phyloP scores from a whole-genome alignment of 495 filamentous ascomycete genomes.

The Coniosporium apollinis region DNA sequence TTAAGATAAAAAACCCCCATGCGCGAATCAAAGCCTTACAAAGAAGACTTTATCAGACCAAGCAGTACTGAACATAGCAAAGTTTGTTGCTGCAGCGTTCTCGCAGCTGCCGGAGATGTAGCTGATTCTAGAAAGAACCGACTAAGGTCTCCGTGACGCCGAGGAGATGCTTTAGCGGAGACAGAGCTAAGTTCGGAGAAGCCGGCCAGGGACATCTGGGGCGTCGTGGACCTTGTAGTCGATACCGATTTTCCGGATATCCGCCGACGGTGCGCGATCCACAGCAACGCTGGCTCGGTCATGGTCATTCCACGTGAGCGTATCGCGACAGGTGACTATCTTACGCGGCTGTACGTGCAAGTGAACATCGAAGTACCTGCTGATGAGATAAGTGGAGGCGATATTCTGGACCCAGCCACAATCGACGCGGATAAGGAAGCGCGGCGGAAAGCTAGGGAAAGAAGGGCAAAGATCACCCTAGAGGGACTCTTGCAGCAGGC shows the following conservation, averaged over 20 bases:
- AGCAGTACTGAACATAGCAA: too few species aligned
- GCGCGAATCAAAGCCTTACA: too few species aligned
- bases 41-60: too few species aligned
- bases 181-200: too few species aligned
- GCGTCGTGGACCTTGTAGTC: conserved; percentile 24
- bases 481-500: conserved; percentile 41
- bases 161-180: too few species aligned
- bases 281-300: conserved; percentile 44
- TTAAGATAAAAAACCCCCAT: too few species aligned
- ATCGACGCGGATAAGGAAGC: conserved; percentile 24
- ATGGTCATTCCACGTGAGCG: conserved; percentile 53
- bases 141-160: too few species aligned
- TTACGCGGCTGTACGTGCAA: conserved; percentile 55
- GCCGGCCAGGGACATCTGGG: too few species aligned
- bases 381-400: conserved; percentile 35
- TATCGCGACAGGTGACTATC: conserved; percentile 32
- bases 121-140: too few species aligned
- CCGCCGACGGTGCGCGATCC: conserved; percentile 47
- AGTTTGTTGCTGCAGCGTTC: too few species aligned
- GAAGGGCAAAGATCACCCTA: conserved; percentile 44
- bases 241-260: conserved; percentile 34
- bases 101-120: too few species aligned
- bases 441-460: too few species aligned
- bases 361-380: conserved; percentile 13
- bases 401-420: conserved; percentile 40